These are phyloP conservation scores for Boletus huronensis DNA, from an alignment of 768 basidiomycete species.

Conservation along the genomic window DNA sequence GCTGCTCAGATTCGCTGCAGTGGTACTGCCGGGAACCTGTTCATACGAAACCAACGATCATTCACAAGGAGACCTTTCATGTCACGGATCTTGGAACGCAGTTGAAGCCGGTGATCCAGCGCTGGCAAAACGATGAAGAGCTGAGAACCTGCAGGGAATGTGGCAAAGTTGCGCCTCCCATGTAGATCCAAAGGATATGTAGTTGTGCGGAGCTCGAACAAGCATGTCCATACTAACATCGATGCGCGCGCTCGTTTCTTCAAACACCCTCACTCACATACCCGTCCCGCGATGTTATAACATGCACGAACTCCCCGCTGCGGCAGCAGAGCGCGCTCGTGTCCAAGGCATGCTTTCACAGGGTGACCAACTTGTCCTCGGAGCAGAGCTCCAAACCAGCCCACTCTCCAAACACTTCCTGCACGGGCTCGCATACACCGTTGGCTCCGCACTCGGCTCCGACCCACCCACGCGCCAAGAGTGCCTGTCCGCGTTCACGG, in stretches of 20 bases:
- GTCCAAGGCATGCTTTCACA: slow-evolving; percentile 21
- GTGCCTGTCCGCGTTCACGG: slow-evolving; percentile 51
- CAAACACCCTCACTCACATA: slow-evolving; percentile 1
- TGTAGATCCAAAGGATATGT: slow-evolving; percentile 20
- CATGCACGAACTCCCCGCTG: slow-evolving; percentile 43
- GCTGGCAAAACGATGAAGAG: slow-evolving; percentile 68
- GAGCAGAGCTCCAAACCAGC: slow-evolving; percentile 18
- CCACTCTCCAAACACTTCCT: slow-evolving; percentile 45
- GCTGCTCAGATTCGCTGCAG: slow-evolving; percentile 70
- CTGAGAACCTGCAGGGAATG: slow-evolving; percentile 71
- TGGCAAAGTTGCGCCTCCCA: slow-evolving; percentile 57
- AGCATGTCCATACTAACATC: neutral
- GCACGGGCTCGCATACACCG: slow-evolving; percentile 55
- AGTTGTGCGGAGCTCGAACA: slow-evolving; percentile 19
- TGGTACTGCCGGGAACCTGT: slow-evolving; percentile 80
- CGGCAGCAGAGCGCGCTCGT: slow-evolving; percentile 36
- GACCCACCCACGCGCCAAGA: slow-evolving; percentile 46
- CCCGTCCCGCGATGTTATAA: slow-evolving; percentile 39
- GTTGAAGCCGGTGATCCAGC: slow-evolving; percentile 85
- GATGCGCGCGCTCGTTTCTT: neutral
- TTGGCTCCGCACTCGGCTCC: slow-evolving; percentile 54
- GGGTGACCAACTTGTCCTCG: slow-evolving; percentile 5
- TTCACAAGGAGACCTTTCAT: slow-evolving; percentile 83
- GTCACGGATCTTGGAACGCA: slow-evolving; percentile 90
- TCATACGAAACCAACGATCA: slow-evolving; percentile 67